phyloP scores from a whole-genome alignment of 2,329 filamentous ascomycete species.

The Aspergillus cejpii region DNA sequence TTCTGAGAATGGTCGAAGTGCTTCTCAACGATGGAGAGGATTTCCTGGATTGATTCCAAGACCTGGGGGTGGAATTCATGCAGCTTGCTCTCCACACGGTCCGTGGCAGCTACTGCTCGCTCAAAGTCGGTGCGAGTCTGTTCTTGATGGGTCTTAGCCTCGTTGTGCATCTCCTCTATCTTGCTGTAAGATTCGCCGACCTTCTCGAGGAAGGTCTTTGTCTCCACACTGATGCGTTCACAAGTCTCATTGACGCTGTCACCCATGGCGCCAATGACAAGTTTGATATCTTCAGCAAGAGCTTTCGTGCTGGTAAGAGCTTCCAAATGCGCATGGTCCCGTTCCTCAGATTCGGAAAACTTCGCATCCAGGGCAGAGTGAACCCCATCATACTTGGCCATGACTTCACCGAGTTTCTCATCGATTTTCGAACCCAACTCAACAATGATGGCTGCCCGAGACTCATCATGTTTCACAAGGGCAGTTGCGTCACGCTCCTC shows the following conservation, averaged over 20 bases:
- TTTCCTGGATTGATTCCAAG: slow-evolving; percentile 74
- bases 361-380: slow-evolving; percentile 68
- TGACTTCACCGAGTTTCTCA: slow-evolving; percentile 72
- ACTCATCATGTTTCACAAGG: slow-evolving; percentile 56
- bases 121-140: slow-evolving; percentile 74
- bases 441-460: slow-evolving; percentile 48
- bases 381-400: slow-evolving; percentile 82
- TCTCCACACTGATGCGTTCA: slow-evolving; percentile 81
- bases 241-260: slow-evolving; percentile 72
- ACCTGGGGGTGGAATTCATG: slow-evolving; percentile 83
- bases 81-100: slow-evolving; percentile 69
- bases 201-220: slow-evolving; percentile 74
- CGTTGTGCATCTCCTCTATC: slow-evolving; percentile 64
- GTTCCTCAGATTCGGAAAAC: slow-evolving; percentile 64
- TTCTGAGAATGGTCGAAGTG: slow-evolving; percentile 84
- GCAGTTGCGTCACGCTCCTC: slow-evolving; percentile 53
- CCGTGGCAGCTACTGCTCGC: slow-evolving; percentile 65
- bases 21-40: slow-evolving; percentile 73
- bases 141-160: slow-evolving; percentile 71
- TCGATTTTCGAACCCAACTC: slow-evolving; percentile 57
- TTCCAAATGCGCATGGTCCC: slow-evolving; percentile 64
- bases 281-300: slow-evolving; percentile 78
- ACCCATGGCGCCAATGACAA: slow-evolving; percentile 78
- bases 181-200: slow-evolving; percentile 72
- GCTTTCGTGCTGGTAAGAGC: slow-evolving; percentile 68